Percentiles rank a stretch among this genome's conserved stretches.
phyloP scores from a whole-genome alignment of 352 stramenopile genomes.

The Phytopythium litorale region DNA sequence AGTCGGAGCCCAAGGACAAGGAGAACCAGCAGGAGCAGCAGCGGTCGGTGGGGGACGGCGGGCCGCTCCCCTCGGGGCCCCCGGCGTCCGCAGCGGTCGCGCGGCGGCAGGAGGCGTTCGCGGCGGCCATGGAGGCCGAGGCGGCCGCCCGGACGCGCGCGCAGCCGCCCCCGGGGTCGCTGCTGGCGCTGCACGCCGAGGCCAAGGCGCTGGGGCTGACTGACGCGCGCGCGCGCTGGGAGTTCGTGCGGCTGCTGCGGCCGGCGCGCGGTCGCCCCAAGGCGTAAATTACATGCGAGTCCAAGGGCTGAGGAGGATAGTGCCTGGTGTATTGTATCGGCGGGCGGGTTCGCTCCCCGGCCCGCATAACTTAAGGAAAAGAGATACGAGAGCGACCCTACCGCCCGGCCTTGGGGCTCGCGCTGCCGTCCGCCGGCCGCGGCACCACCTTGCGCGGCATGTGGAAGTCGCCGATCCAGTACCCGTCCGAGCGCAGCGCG shows the following conservation, averaged over 20 bases:
- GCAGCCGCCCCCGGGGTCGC: too few species aligned
- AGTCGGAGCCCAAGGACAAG: conserved; percentile 11
- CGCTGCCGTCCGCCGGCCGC: conserved; percentile 17
- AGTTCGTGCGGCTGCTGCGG: conserved; percentile 32
- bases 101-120: conserved; percentile 40
- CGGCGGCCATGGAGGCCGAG: conserved; percentile 4
- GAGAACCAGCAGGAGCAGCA: conserved; percentile 14
- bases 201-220: conserved; percentile 27
- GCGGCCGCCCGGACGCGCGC: background rate
- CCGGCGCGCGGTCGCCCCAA: too few species aligned
- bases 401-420: conserved; percentile 8
- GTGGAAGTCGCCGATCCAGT: conserved; percentile 76
- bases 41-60: too few species aligned
- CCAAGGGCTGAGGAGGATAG: background rate
- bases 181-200: conserved; percentile 39
- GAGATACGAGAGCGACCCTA: background rate
- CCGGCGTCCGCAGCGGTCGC: conserved; percentile 18
- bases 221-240: conserved; percentile 30
- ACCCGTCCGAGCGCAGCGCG: conserved; percentile 60
- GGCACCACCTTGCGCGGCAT: conserved; percentile 36
- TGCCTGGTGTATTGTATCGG: background rate
- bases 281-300: too few species aligned
- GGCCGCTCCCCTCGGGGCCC: too few species aligned
- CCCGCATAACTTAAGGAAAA: conserved; percentile 2
- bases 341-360: background rate